Conservation (phyloP, 306 rosid species). For the Quercus engelmannii region DNA sequence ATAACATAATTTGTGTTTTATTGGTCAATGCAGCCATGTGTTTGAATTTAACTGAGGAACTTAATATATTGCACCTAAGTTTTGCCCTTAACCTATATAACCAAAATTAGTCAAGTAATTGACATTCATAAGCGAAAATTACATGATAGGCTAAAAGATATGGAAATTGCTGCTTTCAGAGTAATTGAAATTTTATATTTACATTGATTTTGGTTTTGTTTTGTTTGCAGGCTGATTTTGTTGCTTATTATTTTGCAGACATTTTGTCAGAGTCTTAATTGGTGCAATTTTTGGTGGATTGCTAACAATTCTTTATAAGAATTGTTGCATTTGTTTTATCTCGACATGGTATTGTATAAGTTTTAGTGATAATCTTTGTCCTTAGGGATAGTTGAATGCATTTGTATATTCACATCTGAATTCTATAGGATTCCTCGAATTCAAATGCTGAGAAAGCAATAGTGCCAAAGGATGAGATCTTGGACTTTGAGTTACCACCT, state of each 20-base stretch:
- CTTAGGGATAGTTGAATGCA: neutral
- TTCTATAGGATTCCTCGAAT: slow-evolving; percentile 32
- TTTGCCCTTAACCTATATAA: neutral
- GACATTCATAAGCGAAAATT: neutral
- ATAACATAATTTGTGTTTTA: neutral
- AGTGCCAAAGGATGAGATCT: slow-evolving; percentile 61
- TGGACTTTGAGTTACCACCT: slow-evolving; percentile 51
- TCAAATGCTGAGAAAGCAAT: slow-evolving; percentile 33
- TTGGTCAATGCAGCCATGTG: too few species aligned
- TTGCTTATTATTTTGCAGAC: neutral
- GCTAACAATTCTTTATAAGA: neutral
- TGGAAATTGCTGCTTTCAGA: neutral
- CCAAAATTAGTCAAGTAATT: neutral
- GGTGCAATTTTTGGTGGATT: neutral
- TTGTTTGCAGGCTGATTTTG: neutral
- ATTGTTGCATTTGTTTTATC: neutral
- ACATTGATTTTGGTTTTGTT: neutral
- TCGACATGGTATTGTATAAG: slow-evolving; percentile 12
- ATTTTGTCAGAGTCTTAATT: neutral
- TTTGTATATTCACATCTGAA: slow-evolving; percentile 3
- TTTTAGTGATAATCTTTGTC: neutral
- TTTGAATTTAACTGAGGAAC: too few species aligned
- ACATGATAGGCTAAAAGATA: neutral
- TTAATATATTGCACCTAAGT: too few species aligned
- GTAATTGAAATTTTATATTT: neutral